Base-by-base conservation (phyloP, 345 rosid species). In the Ricinus communis region DNA sequence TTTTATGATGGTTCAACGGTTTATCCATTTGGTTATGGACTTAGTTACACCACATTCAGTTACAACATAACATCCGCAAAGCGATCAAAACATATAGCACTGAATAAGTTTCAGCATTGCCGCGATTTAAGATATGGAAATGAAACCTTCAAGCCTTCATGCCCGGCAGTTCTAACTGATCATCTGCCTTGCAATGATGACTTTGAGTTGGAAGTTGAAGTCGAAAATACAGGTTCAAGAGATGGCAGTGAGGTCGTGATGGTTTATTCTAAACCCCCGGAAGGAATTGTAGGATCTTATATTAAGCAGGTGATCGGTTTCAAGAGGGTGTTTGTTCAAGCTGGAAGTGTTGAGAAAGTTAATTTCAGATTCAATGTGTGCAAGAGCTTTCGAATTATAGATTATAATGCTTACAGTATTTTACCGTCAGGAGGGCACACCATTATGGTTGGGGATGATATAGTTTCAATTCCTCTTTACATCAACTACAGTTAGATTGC, bases 11-110 rank as follows among this genome's bases (percentile, higher is more conserved):
- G 90, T 12, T 55, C 87, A 0, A 79, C 83, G 0, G 76, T 85
- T 22, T 87, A 74, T 62, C 84, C 86, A 31, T 89, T 89, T 46
- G 87, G 90, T 14, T 54, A 84, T 13, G 88, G 94, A 24, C 82
- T 84, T 1, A 85, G 91, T 71, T 89, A 82, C 78, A 82, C 90
- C 0, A 22, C 10, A 0, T 86, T 84, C 47, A 46, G 7, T 1
- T 75, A 79, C 68, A 53, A 11, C 0, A 1, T 81, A 13, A 36
- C n/a, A 1, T 25, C 70, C 0, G 8, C 70, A 8, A 27, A 10
- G 1, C 30, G 24, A 0, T 16, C 70, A 0, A 0, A 76, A 21
- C 0, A 28, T 4, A 64, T 80, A 7, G 62, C 52, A 45, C 3
- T 73, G 64, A 36, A 14, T 43, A 77, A 49, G 53, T 62, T 38